Conservation (phyloP, 2,329 filamentous ascomycete genomes). For the Kalmusia sp. region DNA sequence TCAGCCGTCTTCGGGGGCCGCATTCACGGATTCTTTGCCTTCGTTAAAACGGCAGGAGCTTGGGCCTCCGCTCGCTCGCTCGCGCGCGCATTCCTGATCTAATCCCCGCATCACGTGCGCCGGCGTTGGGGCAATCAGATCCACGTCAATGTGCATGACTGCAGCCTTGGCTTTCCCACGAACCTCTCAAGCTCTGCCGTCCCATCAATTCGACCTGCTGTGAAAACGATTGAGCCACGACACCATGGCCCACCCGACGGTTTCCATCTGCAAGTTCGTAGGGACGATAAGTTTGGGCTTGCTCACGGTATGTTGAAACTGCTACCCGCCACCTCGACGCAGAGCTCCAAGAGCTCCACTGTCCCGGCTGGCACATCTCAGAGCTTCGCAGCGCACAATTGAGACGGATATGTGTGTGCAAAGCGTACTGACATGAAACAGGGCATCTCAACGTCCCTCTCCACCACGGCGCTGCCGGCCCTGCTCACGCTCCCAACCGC, state of each 20-base stretch:
- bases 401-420: background rate
- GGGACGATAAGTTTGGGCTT: conserved; percentile 89
- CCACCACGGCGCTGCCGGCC: conserved; percentile 77
- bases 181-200: background rate
- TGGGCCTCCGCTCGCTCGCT: no score
- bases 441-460: conserved; percentile 89
- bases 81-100: background rate
- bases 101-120: conserved; percentile 15
- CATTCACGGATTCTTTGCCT: background rate
- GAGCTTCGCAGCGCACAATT: conserved; percentile 3
- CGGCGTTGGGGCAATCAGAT: conserved; percentile 27
- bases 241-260: conserved; percentile 68
- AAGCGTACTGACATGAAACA: conserved; percentile 47
- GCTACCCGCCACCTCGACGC: conserved; percentile 21
- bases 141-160: conserved; percentile 27
- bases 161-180: conserved; percentile 13
- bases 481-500: conserved; percentile 83
- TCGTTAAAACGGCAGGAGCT: conserved; percentile 10
- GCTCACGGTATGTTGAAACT: conserved; percentile 75
- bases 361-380: conserved; percentile 10
- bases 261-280: conserved; percentile 88
- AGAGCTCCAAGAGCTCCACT: conserved; percentile 10
- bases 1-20: background rate
- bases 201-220: conserved; percentile 4
- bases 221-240: conserved; percentile 9